Conservation (phyloP, 2,329 filamentous ascomycete species). For the Chaetomiaceae sp. region DNA sequence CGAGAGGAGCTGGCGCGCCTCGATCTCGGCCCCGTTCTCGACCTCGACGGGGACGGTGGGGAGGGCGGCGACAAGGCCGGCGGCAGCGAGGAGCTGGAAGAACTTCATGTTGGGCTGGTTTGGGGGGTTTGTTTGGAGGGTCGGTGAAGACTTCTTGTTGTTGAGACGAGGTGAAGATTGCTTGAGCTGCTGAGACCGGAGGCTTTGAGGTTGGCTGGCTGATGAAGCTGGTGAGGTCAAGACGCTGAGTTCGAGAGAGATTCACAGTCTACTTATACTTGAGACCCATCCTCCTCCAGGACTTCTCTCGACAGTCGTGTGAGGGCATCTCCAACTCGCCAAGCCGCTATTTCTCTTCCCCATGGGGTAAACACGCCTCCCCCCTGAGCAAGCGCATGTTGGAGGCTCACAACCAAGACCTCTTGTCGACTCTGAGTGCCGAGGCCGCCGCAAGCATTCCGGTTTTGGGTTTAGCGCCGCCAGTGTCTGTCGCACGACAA, state of each 20-base stretch:
- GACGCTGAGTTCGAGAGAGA: background rate
- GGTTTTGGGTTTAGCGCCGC: background rate
- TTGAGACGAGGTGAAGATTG: background rate
- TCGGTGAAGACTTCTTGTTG: background rate
- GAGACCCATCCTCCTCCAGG: no score
- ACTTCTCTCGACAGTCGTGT: background rate
- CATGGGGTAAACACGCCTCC: background rate
- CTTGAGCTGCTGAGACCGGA: background rate
- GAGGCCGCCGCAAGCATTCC: conserved; percentile 12
- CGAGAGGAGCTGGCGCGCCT: conserved; percentile 10
- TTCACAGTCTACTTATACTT: conserved; percentile 7
- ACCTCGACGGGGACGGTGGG: conserved; percentile 6
- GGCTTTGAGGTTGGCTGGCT: background rate
- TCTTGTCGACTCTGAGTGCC: conserved; percentile 1
- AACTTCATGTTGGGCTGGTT: conserved; percentile 21
- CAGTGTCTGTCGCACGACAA: background rate
- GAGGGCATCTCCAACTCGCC: background rate
- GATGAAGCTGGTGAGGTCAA: background rate
- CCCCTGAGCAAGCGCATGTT: background rate
- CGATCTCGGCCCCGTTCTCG: conserved; percentile 5
- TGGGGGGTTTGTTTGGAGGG: background rate
- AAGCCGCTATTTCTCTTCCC: background rate
- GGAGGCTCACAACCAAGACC: background rate
- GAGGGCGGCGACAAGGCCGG: conserved; percentile 15
- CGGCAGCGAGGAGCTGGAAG: conserved; percentile 12